Conservation (phyloP, 805 yeast genomes). For the Yamadazyma phyllophila region DNA sequence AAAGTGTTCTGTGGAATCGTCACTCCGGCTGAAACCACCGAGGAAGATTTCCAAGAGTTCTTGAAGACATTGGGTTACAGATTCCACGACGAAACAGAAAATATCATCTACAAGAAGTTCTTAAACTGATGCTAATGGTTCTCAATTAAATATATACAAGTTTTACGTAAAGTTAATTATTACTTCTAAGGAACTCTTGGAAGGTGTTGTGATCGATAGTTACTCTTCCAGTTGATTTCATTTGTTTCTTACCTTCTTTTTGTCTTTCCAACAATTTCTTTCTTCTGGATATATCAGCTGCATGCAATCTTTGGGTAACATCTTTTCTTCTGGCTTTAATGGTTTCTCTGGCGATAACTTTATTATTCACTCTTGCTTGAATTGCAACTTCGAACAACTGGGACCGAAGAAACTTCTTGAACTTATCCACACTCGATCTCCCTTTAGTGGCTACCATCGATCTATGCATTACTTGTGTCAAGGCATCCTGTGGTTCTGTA, state of each 20-base stretch:
- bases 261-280: constrained; percentile 85
- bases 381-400: constrained; percentile 91
- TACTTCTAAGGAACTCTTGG: constrained; percentile 70
- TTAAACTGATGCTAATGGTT: constrained; percentile 30
- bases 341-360: constrained; percentile 86
- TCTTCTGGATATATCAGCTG: constrained; percentile 86
- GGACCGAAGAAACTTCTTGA: constrained; percentile 73
- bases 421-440: constrained; percentile 75
- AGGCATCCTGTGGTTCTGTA: constrained; percentile 86
- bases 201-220: constrained; percentile 81
- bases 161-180: constrained; percentile 11
- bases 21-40: constrained; percentile 67
- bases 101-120: constrained; percentile 80
- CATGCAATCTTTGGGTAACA: constrained; percentile 91
- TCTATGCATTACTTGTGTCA: constrained; percentile 85
- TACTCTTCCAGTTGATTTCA: constrained; percentile 79
- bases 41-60: constrained; percentile 63
- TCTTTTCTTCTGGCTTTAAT: constrained; percentile 92
- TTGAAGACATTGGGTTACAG: constrained; percentile 72
- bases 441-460: constrained; percentile 74
- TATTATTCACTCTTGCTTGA: constrained; percentile 81
- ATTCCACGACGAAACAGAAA: constrained; percentile 78
- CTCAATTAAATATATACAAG: constrained; percentile 6
- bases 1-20: constrained; percentile 87
- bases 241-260: constrained; percentile 86